Evolutionary conservation across 2,329 filamentous ascomycete species (phyloP).

Genomic region (Aquanectria penicillioides): DNA sequence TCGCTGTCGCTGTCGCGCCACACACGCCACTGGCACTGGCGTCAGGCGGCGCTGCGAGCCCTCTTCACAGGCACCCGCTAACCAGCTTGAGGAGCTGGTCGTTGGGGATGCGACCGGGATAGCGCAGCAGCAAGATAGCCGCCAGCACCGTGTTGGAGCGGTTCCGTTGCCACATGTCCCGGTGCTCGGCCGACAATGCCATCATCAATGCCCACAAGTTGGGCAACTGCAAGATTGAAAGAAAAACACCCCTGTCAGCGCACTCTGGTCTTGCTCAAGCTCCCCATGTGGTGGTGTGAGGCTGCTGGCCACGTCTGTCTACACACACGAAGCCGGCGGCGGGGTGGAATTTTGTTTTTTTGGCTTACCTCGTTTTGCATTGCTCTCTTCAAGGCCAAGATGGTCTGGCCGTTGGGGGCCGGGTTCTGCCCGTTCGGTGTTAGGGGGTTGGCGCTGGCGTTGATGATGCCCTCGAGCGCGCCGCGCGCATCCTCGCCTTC

Average conservation of each 20-base stretch:
- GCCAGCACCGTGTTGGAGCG: slow-evolving; percentile 17
- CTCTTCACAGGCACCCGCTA: slow-evolving; percentile 8
- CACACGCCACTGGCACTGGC: not conserved
- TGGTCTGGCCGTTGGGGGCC: not conserved
- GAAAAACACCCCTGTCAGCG: not conserved
- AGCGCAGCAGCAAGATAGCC: slow-evolving; percentile 13
- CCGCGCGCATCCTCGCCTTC: slow-evolving; percentile 4
- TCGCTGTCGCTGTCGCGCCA: not conserved
- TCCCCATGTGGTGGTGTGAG: too few relatives aligned
- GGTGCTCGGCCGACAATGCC: slow-evolving; percentile 12
- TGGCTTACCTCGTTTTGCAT: slow-evolving; percentile 14
- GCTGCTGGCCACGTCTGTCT: too few relatives aligned
- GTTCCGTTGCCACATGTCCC: slow-evolving; percentile 13
- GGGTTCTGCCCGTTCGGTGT: slow-evolving; percentile 4
- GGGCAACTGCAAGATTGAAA: slow-evolving; percentile 1
- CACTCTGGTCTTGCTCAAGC: not conserved
- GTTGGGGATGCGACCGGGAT: slow-evolving; percentile 11
- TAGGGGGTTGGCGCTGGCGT: too few relatives aligned
- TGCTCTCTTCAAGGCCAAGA: slow-evolving; percentile 9
- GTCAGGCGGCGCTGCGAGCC: too few relatives aligned
- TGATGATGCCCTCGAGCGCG: not conserved
- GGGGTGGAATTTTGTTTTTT: too few relatives aligned
- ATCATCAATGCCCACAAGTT: slow-evolving; percentile 18
- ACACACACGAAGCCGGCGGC: not conserved
- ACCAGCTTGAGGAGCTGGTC: slow-evolving; percentile 19